Percentiles rank a stretch among this genome's conserved stretches.
Conservation (phyloP, 192 early-diverging fungal genomes). For the Coemansia sp. region DNA sequence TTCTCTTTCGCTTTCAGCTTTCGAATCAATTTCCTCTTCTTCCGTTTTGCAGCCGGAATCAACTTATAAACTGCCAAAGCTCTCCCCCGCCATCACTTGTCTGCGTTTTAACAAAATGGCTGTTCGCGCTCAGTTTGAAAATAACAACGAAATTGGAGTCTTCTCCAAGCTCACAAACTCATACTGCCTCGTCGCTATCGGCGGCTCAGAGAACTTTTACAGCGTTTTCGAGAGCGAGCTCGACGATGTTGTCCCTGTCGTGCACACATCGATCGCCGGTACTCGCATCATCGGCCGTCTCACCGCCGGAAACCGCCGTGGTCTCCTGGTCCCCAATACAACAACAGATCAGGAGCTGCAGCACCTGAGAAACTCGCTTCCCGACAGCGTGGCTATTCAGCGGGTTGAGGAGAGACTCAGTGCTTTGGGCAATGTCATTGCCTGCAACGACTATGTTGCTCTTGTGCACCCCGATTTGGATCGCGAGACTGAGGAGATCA, state of each 20-base stretch:
- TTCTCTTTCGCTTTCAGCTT: too few relatives aligned
- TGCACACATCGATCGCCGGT: constrained; percentile 96
- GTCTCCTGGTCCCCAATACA: constrained; percentile 88
- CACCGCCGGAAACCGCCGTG: constrained; percentile 90
- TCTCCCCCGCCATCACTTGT: too few relatives aligned
- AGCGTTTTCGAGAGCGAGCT: constrained; percentile 88
- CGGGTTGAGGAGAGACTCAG: constrained; percentile 97
- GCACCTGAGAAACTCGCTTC: constrained; percentile 93
- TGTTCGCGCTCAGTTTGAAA: constrained; percentile 92
- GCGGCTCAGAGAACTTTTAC: constrained; percentile 99
- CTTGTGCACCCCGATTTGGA: constrained; percentile 98
- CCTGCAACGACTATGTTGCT: constrained; percentile 99
- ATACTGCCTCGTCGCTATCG: constrained; percentile 94
- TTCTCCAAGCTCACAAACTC: constrained; percentile 97
- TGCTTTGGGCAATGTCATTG: constrained; percentile 98
- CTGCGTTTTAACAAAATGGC: constrained; percentile 35
- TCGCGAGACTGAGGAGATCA: constrained; percentile 98
- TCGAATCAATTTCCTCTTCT: too few relatives aligned
- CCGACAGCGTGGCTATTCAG: constrained; percentile 89
- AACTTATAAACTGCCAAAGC: too few relatives aligned
- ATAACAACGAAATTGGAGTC: constrained; percentile 98
- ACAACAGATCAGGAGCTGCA: constrained; percentile 98
- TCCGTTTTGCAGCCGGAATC: too few relatives aligned
- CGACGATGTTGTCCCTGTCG: constrained; percentile 90
- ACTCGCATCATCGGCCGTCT: constrained; percentile 96